Base-by-base conservation (phyloP, 1,284 basidiomycete genomes). In the Leccinum holopus region DNA sequence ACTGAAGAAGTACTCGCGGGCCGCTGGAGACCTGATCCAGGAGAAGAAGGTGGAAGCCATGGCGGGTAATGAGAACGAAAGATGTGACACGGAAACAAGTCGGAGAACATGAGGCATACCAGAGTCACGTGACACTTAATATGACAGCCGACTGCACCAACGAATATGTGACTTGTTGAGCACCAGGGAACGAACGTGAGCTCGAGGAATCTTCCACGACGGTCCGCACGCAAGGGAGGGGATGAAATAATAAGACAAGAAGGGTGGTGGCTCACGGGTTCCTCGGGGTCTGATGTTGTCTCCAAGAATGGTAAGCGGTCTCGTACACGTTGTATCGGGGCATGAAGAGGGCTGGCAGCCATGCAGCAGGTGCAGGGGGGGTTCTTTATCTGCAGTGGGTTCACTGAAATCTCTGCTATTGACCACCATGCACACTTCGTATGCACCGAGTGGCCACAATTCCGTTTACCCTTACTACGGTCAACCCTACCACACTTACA, bases 1-100 rank as follows among this genome's bases (percentile, higher is more conserved):
- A 95, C 94, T 96, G 81, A 97, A 92, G 80, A 97, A 96, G 78
- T 97, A 97, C 70, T 94, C 86, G 70, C 92, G 83, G 21, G 91
- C 92, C 55, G 92, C 92, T 61, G 95, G 95, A 60, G 92, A 95
- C 72, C 90, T 90, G 72, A 92, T 70, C 94, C 94, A 97, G 72
- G 84, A 84, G 75, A 88, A 81, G 80, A 96, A 94, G 53, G 87
- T 87, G 54, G 90, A 91, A 63, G 91, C 83, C 91, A 93, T 93
- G 74, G 67, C 33, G 60, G 63, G 63, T n/a, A 57, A 57, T 7
- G 39, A 35, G 53, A 33, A 32, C n/a, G 44, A 55, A 18, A 39
- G 47, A 47, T 21, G 33, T 1, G 39, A 33, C 6, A 32, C 9
- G n/a, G 35, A 54, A 51, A 61, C 21, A 18, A 25, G 11, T n/a